Evolutionary conservation across 192 early-diverging fungal species (phyloP).

Genomic region (Umbelopsis sp.): DNA sequence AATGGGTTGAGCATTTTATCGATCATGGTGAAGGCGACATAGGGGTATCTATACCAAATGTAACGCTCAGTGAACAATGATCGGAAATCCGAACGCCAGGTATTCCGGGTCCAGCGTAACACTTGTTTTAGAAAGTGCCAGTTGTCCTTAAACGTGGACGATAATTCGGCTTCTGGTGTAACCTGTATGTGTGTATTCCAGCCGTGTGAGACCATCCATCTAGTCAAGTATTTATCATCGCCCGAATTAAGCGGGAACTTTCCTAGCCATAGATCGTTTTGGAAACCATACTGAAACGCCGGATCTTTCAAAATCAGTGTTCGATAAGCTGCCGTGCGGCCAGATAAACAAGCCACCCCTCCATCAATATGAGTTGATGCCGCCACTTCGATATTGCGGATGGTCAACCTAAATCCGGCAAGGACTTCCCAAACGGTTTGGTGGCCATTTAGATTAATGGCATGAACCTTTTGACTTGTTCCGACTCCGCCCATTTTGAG

Average conservation of each 20-base stretch:
- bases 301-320: constrained; percentile 71
- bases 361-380: constrained; percentile 77
- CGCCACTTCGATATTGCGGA: constrained; percentile 75
- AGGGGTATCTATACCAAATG: constrained; percentile 70
- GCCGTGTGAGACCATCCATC: constrained; percentile 70
- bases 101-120: constrained; percentile 75
- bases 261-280: constrained; percentile 72
- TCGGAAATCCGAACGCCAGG: constrained; percentile 70
- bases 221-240: constrained; percentile 77
- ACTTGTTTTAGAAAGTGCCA: constrained; percentile 75
- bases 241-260: constrained; percentile 75
- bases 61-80: constrained; percentile 64
- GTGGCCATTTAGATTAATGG: constrained; percentile 50
- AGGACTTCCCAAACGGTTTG: constrained; percentile 76
- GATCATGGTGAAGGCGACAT: constrained; percentile 74
- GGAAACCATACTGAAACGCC: constrained; percentile 71
- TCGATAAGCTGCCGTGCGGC: constrained; percentile 71
- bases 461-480: constrained; percentile 64
- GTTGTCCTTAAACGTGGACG: constrained; percentile 76
- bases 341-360: constrained; percentile 74
- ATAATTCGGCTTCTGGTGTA: constrained; percentile 66
- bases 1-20: constrained; percentile 79
- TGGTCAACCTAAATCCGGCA: constrained; percentile 69
- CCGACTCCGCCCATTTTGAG: constrained; percentile 73
- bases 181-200: constrained; percentile 74